phyloP scores from a whole-genome alignment of 2,329 filamentous ascomycete species.

The Fusarium vanettenii region DNA sequence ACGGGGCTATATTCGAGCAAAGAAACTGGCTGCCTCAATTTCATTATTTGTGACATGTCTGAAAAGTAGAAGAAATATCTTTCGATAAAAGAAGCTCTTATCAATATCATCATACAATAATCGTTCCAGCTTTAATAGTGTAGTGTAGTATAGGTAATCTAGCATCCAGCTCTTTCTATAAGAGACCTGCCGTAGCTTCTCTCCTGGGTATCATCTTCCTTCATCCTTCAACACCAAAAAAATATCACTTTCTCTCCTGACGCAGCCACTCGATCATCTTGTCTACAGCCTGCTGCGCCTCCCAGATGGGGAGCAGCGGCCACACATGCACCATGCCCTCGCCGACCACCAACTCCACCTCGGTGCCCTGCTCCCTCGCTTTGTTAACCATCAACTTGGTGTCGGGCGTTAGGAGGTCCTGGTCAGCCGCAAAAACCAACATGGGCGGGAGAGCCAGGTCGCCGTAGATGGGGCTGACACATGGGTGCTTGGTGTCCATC shows the following conservation, averaged over 20 bases:
- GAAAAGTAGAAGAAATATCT: neutral
- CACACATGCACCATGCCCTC: constrained; percentile 50
- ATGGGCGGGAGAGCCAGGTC: constrained; percentile 46
- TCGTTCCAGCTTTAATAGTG: neutral
- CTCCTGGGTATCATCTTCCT: constrained; percentile 19
- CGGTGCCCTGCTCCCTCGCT: constrained; percentile 38
- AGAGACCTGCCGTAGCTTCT: neutral
- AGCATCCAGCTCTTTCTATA: neutral
- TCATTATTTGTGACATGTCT: neutral
- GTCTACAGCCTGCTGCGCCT: constrained; percentile 42
- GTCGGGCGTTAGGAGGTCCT: constrained; percentile 46
- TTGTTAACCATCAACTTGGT: constrained; percentile 43
- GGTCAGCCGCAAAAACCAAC: constrained; percentile 44
- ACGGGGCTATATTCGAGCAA: neutral
- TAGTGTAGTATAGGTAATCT: neutral
- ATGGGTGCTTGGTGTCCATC: constrained; percentile 40
- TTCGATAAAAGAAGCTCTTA: neutral
- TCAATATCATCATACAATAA: neutral
- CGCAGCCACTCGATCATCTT: constrained; percentile 45
- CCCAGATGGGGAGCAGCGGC: constrained; percentile 45
- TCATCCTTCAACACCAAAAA: constrained; percentile 9
- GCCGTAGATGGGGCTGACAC: constrained; percentile 47
- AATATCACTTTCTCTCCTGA: constrained; percentile 2
- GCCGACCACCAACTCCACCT: constrained; percentile 44
- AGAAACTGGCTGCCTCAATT: neutral